Evolutionary conservation across 176 grass and related monocot genomes (phyloP).

Genomic region (Musa acuminata): DNA sequence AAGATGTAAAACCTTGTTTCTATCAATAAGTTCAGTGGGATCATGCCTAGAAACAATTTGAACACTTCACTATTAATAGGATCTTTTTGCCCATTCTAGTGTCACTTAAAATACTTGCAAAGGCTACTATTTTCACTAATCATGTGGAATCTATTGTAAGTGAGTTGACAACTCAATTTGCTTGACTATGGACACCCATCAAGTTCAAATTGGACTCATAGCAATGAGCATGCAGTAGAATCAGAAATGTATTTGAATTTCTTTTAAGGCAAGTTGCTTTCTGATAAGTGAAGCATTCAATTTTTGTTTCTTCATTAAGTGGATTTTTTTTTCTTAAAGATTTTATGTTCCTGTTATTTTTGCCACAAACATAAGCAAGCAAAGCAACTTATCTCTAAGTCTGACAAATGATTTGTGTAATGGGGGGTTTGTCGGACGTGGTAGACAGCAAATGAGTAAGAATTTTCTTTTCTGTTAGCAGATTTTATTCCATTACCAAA

Average conservation of each 20-base stretch:
- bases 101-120: no score
- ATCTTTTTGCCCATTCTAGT: neutral
- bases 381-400: neutral
- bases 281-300: neutral
- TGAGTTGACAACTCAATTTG: neutral
- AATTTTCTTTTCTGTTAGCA: no score
- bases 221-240: neutral
- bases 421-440: neutral
- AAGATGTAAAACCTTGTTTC: no score
- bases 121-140: no score
- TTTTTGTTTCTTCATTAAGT: neutral
- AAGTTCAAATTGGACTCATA: neutral
- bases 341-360: neutral
- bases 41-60: neutral
- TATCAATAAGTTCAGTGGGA: neutral
- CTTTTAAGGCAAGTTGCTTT: neutral
- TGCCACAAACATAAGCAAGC: neutral
- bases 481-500: no score
- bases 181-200: neutral
- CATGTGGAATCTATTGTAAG: neutral
- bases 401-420: neutral
- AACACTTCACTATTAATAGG: neutral
- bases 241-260: neutral
- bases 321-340: neutral
- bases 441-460: no score